Conservation (phyloP, 305 asterid genomes). For the Caryopteris hybrid region DNA sequence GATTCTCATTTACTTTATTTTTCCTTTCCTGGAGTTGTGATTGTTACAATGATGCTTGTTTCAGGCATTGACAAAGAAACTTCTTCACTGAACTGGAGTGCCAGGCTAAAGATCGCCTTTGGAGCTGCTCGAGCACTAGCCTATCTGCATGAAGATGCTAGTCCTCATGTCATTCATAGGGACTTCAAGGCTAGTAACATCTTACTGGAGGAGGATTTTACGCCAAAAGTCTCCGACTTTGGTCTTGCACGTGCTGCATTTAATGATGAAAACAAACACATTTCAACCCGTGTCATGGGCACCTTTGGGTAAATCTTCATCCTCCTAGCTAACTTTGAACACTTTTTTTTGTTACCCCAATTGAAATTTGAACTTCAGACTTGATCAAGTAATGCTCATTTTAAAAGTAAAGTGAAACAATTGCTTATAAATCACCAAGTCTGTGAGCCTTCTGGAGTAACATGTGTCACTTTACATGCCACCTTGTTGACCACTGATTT, state of each 20-base stretch:
- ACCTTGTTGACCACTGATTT: no score
- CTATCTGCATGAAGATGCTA: conserved; percentile 94
- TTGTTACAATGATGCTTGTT: conserved; percentile 16
- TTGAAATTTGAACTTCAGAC: no score
- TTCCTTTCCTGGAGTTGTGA: no score
- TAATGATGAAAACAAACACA: conserved; percentile 73
- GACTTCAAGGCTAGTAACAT: conserved; percentile 98
- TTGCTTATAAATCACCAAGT: no score
- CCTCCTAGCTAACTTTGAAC: not conserved
- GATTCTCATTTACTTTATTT: no score
- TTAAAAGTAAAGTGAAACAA: no score
- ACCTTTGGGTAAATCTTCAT: conserved; percentile 70
- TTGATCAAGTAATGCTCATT: no score
- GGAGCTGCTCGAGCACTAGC: conserved; percentile 98
- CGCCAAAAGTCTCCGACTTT: conserved; percentile 93
- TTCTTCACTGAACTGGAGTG: conserved; percentile 82
- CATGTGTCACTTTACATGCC: no score
- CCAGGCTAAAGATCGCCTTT: conserved; percentile 86
- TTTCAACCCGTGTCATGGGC: conserved; percentile 97
- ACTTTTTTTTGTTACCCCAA: not conserved
- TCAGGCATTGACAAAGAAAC: conserved; percentile 69
- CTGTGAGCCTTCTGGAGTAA: no score
- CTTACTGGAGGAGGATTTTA: conserved; percentile 75
- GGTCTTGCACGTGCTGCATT: conserved; percentile 84
- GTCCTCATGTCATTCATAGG: no score